phyloP scores from a whole-genome alignment of 2,329 filamentous ascomycete genomes.

The Exophiala phaeomuriformis region DNA sequence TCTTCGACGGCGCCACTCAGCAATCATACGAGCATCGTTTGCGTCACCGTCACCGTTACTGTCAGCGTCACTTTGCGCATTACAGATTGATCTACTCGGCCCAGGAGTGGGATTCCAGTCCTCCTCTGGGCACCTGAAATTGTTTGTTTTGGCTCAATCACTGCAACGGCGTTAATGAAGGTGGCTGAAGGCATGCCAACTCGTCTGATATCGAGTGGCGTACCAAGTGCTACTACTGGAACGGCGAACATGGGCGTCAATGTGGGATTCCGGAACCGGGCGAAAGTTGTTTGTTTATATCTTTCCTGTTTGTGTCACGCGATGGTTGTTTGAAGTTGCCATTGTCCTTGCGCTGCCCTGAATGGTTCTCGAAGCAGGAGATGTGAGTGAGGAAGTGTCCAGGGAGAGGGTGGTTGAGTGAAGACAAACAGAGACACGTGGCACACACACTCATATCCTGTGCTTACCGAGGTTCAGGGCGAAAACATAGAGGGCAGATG shows the following conservation, averaged over 20 bases:
- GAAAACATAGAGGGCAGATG: too few relatives aligned
- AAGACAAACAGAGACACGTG: background rate
- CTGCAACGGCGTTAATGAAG: conserved; percentile 13
- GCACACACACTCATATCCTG: background rate
- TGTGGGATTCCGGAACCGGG: background rate
- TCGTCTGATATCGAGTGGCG: background rate
- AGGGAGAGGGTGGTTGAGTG: too few relatives aligned
- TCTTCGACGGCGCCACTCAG: conserved; percentile 1
- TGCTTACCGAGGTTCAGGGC: background rate
- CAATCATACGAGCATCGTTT: conserved; percentile 4
- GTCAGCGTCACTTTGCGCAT: background rate
- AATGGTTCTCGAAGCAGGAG: background rate
- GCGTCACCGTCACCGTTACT: conserved; percentile 3
- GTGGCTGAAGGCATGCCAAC: background rate
- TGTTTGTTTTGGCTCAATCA: conserved; percentile 3
- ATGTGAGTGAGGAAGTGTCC: too few relatives aligned
- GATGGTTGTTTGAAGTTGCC: background rate
- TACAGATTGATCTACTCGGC: background rate
- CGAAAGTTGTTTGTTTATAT: background rate
- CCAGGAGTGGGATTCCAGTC: background rate
- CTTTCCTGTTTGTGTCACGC: background rate
- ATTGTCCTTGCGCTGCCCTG: background rate
- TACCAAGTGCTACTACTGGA: background rate
- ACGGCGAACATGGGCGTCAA: conserved; percentile 4
- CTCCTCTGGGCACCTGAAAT: background rate